phyloP scores from a whole-genome alignment of 1,139 yeast species.

The Scheffersomyces titani region DNA sequence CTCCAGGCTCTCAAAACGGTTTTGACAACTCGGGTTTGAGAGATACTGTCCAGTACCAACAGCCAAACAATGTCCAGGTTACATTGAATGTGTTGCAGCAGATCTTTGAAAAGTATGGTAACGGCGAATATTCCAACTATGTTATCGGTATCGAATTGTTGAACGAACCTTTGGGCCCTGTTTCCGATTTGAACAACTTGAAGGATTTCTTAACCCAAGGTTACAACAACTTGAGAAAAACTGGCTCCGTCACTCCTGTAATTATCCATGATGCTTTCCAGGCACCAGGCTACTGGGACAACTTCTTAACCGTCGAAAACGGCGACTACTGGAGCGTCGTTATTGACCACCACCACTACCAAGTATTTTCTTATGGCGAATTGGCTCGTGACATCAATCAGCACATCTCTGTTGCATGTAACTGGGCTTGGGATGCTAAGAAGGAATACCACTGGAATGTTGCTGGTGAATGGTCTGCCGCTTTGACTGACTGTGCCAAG shows the following conservation, averaged over 20 bases:
- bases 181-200: constrained; percentile 58
- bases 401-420: constrained; percentile 65
- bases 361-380: constrained; percentile 72
- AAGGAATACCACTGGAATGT: constrained; percentile 73
- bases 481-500: constrained; percentile 87
- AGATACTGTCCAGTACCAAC: constrained; percentile 62
- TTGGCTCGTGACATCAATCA: constrained; percentile 56
- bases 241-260: constrained; percentile 53
- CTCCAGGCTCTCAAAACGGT: constrained; percentile 97
- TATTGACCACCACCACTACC: constrained; percentile 90
- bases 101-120: constrained; percentile 63
- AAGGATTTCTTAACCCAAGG: constrained; percentile 58
- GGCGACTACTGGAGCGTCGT: constrained; percentile 64
- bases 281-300: constrained; percentile 62
- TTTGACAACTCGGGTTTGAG: constrained; percentile 93
- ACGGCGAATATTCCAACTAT: constrained; percentile 63
- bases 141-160: constrained; percentile 82
- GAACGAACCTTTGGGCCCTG: constrained; percentile 86
- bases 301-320: constrained; percentile 37
- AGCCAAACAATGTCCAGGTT: constrained; percentile 47
- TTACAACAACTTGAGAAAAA: constrained; percentile 51
- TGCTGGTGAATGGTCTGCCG: constrained; percentile 93
- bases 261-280: constrained; percentile 78
- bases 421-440: constrained; percentile 52
- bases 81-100: constrained; percentile 54